These are phyloP conservation scores for Monilinia fructigena DNA, from an alignment of 2,329 filamentous ascomycete species.

Conservation along the genomic window DNA sequence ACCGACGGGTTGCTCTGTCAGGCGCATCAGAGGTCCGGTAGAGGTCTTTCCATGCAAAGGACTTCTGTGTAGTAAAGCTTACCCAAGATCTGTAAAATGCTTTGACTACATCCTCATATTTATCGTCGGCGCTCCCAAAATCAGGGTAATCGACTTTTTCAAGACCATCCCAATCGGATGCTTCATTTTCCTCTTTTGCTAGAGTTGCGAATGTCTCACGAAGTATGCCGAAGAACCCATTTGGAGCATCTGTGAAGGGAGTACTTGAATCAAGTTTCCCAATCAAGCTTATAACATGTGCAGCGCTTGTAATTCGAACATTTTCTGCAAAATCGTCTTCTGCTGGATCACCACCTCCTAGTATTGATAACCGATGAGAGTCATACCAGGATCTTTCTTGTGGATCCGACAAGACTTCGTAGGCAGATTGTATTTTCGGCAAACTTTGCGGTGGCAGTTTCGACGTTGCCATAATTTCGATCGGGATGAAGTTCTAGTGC, in stretches of 20 bases:
- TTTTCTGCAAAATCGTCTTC: constrained; percentile 62
- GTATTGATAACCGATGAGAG: constrained; percentile 82
- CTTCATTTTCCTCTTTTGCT: constrained; percentile 74
- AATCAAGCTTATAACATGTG: constrained; percentile 76
- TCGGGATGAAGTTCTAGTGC: constrained; percentile 94
- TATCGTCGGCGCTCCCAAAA: constrained; percentile 75
- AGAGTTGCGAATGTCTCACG: constrained; percentile 76
- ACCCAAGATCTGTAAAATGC: constrained; percentile 81
- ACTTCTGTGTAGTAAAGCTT: constrained; percentile 79
- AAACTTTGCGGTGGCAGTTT: constrained; percentile 79
- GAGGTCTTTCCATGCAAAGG: constrained; percentile 85
- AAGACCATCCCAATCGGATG: constrained; percentile 65
- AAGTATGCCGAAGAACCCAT: constrained; percentile 82
- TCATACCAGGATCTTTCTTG: constrained; percentile 98
- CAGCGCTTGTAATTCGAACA: constrained; percentile 72
- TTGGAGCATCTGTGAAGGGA: constrained; percentile 75
- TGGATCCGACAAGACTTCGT: constrained; percentile 92
- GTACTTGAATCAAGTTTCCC: constrained; percentile 75
- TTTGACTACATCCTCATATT: constrained; percentile 73
- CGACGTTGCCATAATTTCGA: constrained; percentile 83
- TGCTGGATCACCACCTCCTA: constrained; percentile 48
- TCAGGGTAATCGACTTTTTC: constrained; percentile 69
- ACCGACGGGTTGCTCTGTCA: constrained; percentile 74
- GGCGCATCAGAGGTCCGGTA: constrained; percentile 83
- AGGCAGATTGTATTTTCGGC: constrained; percentile 87